Conservation (phyloP, 1,139 yeast species). For the Magnusiomyces fungicola region DNA sequence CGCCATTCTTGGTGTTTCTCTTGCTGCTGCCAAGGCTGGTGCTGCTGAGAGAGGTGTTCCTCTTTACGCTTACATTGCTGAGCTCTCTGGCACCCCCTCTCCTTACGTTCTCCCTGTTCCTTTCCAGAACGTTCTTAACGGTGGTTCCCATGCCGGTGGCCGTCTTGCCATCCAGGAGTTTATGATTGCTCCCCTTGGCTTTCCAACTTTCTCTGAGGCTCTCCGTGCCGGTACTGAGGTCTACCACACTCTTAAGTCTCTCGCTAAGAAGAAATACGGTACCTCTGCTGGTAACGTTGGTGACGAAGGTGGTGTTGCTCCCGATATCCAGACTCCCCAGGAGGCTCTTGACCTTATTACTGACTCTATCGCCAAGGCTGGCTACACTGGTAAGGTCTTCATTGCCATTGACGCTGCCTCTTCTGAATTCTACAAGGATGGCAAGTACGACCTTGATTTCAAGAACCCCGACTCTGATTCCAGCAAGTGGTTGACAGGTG, state of each 20-base stretch:
- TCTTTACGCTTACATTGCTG: slow-evolving; percentile 77
- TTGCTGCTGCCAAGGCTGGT: slow-evolving; percentile 90
- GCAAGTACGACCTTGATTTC: slow-evolving; percentile 94
- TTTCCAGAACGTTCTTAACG: slow-evolving; percentile 95
- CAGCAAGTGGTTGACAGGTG: slow-evolving; percentile 83
- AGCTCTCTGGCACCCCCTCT: slow-evolving; percentile 54
- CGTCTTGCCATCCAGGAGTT: slow-evolving; percentile 96
- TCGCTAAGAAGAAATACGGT: slow-evolving; percentile 90
- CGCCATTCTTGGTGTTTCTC: slow-evolving; percentile 90
- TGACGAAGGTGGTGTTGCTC: slow-evolving; percentile 99
- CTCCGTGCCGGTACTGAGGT: slow-evolving; percentile 94
- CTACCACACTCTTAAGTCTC: slow-evolving; percentile 86
- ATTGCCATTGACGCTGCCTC: slow-evolving; percentile 96
- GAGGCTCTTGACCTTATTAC: slow-evolving; percentile 92
- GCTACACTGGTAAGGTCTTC: slow-evolving; percentile 82
- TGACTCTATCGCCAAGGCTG: slow-evolving; percentile 81
- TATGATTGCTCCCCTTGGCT: slow-evolving; percentile 93
- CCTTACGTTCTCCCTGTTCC: slow-evolving; percentile 91
- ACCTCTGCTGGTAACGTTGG: slow-evolving; percentile 98
- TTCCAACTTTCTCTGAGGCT: slow-evolving; percentile 83
- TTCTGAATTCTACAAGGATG: slow-evolving; percentile 93
- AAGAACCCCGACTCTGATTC: slow-evolving; percentile 88
- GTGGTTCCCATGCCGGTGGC: slow-evolving; percentile 99
- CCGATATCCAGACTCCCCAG: slow-evolving; percentile 83
- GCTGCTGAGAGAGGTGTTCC: slow-evolving; percentile 87